Conservation (phyloP, 768 basidiomycete species). For the Sporobolomyces phaffii region DNA sequence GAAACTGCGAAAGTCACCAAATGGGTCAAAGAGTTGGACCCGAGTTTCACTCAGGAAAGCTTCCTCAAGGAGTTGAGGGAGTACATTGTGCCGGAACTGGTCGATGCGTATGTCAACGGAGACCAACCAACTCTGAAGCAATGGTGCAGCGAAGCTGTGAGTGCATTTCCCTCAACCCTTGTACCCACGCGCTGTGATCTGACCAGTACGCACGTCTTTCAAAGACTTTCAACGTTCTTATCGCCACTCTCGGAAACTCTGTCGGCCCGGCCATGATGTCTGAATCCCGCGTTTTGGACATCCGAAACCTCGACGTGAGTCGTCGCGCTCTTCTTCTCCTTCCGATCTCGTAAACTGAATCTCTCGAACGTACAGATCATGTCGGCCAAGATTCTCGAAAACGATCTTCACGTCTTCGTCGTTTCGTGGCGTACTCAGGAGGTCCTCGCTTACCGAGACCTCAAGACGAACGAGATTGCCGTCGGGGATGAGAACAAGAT, state of each 20-base stretch:
- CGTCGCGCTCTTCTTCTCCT: slow-evolving; percentile 3
- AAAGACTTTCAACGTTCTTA: slow-evolving; percentile 98
- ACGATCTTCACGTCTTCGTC: slow-evolving; percentile 78
- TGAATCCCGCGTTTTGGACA: slow-evolving; percentile 91
- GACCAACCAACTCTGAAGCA: slow-evolving; percentile 75
- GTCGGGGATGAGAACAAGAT: slow-evolving; percentile 85
- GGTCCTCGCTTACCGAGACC: slow-evolving; percentile 81
- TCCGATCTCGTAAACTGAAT: neutral
- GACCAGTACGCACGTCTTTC: too few species aligned
- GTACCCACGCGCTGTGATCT: neutral
- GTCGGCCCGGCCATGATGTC: slow-evolving; percentile 81
- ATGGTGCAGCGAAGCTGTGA: slow-evolving; percentile 94
- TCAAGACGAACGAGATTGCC: slow-evolving; percentile 74
- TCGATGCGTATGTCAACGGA: slow-evolving; percentile 88
- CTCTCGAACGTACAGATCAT: slow-evolving; percentile 56
- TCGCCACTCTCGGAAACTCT: slow-evolving; percentile 95
- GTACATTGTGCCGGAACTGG: slow-evolving; percentile 95
- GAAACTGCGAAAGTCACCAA: slow-evolving; percentile 93
- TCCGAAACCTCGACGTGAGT: slow-evolving; percentile 90
- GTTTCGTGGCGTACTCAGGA: slow-evolving; percentile 92
- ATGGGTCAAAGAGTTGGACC: slow-evolving; percentile 80
- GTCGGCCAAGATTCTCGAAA: slow-evolving; percentile 81
- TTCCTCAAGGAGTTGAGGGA: slow-evolving; percentile 88
- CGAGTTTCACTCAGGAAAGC: slow-evolving; percentile 71
- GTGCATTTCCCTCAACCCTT: too few species aligned